Percentiles rank a stretch among this genome's conserved stretches.
phyloP scores from a whole-genome alignment of 1,284 basidiomycete genomes.

The Rhodotorula mucilaginosa region DNA sequence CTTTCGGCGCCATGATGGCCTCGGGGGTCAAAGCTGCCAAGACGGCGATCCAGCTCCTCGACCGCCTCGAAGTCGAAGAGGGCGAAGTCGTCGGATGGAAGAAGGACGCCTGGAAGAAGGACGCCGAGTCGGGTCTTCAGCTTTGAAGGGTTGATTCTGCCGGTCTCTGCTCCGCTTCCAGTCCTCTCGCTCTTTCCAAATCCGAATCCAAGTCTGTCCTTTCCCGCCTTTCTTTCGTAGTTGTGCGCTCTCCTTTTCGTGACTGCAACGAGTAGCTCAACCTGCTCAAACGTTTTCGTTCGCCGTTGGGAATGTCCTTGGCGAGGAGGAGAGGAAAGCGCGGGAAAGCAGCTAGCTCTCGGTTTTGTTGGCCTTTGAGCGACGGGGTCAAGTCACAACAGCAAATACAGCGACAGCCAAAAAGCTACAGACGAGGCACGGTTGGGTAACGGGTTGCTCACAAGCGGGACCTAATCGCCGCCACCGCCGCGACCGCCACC shows the following conservation, averaged over 20 bases:
- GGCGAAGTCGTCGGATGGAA: conserved; percentile 61
- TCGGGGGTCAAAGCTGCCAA: conserved; percentile 74
- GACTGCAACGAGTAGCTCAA: neutral
- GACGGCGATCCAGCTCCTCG: conserved; percentile 66
- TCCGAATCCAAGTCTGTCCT: neutral
- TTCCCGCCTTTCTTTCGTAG: neutral
- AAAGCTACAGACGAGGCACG: neutral
- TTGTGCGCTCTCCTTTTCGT: neutral
- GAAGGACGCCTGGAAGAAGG: conserved; percentile 11
- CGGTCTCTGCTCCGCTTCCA: no score
- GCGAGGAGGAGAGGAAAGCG: no score
- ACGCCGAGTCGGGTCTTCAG: neutral
- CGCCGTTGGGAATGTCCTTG: neutral
- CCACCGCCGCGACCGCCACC: neutral
- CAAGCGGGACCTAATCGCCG: neutral
- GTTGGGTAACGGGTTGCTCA: neutral
- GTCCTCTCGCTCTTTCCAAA: no score
- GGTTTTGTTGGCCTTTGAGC: no score
- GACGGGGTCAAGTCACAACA: no score
- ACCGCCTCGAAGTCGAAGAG: conserved; percentile 60
- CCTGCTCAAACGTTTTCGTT: neutral
- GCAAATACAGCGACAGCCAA: neutral
- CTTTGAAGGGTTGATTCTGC: neutral
- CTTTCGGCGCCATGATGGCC: conserved; percentile 66
- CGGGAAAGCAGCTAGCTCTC: no score